A percentile compares a stretch with the other conserved stretches of the same genome.
phyloP scores from a whole-genome alignment of 2,329 filamentous ascomycete genomes.

The Fusarium poae region DNA sequence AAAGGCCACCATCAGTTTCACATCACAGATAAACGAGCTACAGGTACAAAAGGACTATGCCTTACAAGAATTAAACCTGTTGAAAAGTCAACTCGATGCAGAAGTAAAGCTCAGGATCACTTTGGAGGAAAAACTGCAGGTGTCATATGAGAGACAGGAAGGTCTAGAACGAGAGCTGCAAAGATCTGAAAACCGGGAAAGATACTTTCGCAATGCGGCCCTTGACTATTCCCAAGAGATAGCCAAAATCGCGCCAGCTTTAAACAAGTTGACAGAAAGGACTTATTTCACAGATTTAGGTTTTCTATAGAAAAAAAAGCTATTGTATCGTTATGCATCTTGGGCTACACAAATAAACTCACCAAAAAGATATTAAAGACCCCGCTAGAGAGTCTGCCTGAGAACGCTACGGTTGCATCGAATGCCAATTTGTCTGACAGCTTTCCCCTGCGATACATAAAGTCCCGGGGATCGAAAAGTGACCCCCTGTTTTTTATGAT shows the following conservation, averaged over 20 bases:
- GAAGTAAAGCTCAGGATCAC: not conserved
- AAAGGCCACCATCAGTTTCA: not conserved
- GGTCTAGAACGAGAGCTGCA: constrained; percentile 4
- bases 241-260: constrained; percentile 10
- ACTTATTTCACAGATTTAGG: constrained; percentile 1
- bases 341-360: not conserved
- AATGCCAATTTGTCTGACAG: no score
- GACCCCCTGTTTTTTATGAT: no score
- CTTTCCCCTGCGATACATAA: no score
- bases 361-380: not conserved
- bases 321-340: no score
- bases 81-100: not conserved
- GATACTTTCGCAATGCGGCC: constrained; percentile 16
- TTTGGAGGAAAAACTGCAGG: not conserved
- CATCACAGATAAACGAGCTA: constrained; percentile 3
- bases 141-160: not conserved
- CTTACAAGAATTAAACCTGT: not conserved
- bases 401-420: no score
- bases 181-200: constrained; percentile 6
- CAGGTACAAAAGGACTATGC: constrained; percentile 3
- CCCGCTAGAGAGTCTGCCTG: not conserved
- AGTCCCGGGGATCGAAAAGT: no score
- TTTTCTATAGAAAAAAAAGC: not conserved
- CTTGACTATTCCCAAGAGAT: constrained; percentile 19
- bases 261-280: constrained; percentile 2